Percentiles rank a stretch among this genome's conserved stretches.
Evolutionary conservation across 1,139 yeast species (phyloP).

Genomic region (Magnusiomyces suaveolens): DNA sequence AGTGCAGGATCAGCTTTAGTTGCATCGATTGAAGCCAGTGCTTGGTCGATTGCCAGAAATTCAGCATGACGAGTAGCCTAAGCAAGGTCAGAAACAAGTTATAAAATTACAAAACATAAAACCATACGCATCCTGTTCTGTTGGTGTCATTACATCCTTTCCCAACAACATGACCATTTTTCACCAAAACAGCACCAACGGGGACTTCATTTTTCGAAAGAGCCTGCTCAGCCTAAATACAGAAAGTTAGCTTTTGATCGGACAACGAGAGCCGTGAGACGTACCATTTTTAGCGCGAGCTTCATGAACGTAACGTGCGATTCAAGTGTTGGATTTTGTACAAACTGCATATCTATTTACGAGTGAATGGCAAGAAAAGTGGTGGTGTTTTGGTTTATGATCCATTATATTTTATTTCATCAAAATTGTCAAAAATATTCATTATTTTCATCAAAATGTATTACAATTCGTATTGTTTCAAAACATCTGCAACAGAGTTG

Average conservation of each 20-base stretch:
- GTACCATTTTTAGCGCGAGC: background rate
- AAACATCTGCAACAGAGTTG: background rate
- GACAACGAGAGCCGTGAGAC: background rate
- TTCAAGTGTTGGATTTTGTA: background rate
- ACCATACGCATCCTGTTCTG: constrained; percentile 47
- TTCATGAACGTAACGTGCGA: background rate
- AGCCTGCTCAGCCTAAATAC: constrained; percentile 44
- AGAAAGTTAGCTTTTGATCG: background rate
- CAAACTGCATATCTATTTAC: too few species aligned
- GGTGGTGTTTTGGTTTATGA: too few species aligned
- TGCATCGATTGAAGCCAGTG: constrained; percentile 30
- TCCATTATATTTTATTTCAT: too few species aligned
- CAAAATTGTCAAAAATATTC: too few species aligned
- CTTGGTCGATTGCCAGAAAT: constrained; percentile 61
- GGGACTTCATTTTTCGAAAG: constrained; percentile 56
- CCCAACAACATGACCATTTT: constrained; percentile 48
- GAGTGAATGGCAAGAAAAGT: too few species aligned
- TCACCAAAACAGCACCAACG: constrained; percentile 59
- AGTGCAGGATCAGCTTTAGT: background rate
- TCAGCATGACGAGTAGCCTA: constrained; percentile 87
- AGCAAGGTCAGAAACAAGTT: background rate
- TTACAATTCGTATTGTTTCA: constrained; percentile 2
- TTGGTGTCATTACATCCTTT: constrained; percentile 88
- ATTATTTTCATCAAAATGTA: too few species aligned
- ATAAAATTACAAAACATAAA: background rate